Conservation (phyloP, 2,329 filamentous ascomycete genomes). For the Phialophora expanda region DNA sequence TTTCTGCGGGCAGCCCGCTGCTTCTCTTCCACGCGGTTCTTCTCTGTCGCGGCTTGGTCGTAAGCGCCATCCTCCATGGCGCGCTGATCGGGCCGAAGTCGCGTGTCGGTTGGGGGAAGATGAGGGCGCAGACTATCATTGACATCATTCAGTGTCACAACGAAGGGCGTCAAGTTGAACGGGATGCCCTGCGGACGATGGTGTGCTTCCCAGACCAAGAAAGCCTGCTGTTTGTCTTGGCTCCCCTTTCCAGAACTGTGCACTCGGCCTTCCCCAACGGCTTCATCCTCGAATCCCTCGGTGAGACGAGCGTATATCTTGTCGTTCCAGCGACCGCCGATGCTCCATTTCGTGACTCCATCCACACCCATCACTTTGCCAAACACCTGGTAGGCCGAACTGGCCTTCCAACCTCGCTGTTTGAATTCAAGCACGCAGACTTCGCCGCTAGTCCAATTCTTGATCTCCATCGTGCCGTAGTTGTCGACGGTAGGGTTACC, state of each 20-base stretch:
- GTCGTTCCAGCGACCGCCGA: slow-evolving; percentile 96
- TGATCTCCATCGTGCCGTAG: slow-evolving; percentile 95
- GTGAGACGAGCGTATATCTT: slow-evolving; percentile 94
- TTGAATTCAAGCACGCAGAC: slow-evolving; percentile 92
- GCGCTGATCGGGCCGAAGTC: slow-evolving; percentile 90
- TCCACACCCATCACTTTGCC: slow-evolving; percentile 82
- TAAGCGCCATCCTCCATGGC: slow-evolving; percentile 99
- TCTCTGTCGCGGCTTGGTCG: slow-evolving; percentile 88
- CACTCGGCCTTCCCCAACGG: slow-evolving; percentile 61
- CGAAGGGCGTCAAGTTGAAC: slow-evolving; percentile 97
- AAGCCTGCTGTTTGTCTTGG: slow-evolving; percentile 65
- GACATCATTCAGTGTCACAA: slow-evolving; percentile 89
- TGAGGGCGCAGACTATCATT: slow-evolving; percentile 78
- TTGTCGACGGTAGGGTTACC: slow-evolving; percentile 97
- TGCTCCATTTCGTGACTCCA: slow-evolving; percentile 82
- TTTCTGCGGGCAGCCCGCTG: slow-evolving; percentile 76
- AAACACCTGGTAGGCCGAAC: slow-evolving; percentile 83
- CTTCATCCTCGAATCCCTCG: slow-evolving; percentile 80
- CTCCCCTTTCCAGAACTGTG: slow-evolving; percentile 54
- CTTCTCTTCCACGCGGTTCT: slow-evolving; percentile 90
- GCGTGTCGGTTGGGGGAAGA: slow-evolving; percentile 89
- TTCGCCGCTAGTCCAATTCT: slow-evolving; percentile 95
- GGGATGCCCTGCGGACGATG: slow-evolving; percentile 80
- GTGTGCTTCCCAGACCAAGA: slow-evolving; percentile 92
- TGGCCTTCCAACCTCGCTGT: slow-evolving; percentile 91